A percentile compares a stretch with the other conserved stretches of the same genome.
Conservation (phyloP, 2,329 filamentous ascomycete species). For the Colletotrichum noveboracense region DNA sequence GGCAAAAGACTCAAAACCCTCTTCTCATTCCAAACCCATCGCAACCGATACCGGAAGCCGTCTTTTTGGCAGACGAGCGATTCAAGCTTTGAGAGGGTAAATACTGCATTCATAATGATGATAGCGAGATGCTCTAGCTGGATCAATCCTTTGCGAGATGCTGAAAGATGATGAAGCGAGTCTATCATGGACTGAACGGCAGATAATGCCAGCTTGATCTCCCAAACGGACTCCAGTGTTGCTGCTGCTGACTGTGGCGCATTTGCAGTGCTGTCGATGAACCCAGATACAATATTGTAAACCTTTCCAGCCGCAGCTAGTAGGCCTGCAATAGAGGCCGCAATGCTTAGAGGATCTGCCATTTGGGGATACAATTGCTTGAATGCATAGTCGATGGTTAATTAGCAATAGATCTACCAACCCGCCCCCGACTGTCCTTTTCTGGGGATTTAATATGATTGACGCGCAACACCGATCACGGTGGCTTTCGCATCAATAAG, state of each 20-base stretch:
- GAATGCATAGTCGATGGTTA: background rate
- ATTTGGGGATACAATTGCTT: background rate
- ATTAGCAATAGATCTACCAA: background rate
- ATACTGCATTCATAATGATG: accelerated
- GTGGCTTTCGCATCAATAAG: background rate
- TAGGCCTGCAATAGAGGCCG: background rate
- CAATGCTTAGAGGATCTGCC: background rate
- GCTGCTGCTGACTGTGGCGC: background rate
- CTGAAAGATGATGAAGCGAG: background rate
- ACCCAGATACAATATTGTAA: background rate
- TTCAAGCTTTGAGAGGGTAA: background rate
- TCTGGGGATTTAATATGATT: background rate
- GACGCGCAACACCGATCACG: background rate
- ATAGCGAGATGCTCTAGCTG: background rate
- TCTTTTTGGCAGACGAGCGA: background rate
- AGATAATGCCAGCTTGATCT: background rate
- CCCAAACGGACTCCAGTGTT: background rate
- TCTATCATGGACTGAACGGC: background rate
- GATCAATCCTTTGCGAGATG: background rate
- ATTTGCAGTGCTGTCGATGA: background rate
- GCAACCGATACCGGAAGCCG: background rate
- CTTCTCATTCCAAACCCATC: background rate
- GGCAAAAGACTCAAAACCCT: background rate
- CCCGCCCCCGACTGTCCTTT: background rate
- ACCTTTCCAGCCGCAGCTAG: background rate